A percentile compares a stretch with the other conserved stretches of the same genome.
phyloP scores from a whole-genome alignment of 768 basidiomycete species.

The Leccinum olivaceopallidum region DNA sequence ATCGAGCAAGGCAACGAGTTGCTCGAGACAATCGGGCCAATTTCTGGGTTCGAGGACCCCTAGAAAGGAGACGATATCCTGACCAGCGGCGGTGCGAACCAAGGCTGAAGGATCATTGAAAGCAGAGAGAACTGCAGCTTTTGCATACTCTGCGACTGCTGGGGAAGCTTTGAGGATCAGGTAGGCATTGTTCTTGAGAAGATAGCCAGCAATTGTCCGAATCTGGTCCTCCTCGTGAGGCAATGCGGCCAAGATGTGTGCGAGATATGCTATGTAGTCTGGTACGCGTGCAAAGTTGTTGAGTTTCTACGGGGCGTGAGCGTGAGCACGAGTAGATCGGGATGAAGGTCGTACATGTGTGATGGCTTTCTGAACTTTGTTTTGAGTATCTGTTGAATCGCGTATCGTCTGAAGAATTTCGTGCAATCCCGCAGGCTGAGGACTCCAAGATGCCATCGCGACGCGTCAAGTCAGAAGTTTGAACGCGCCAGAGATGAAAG shows the following conservation, averaged over 20 bases:
- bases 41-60: constrained; percentile 85
- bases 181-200: constrained; percentile 94
- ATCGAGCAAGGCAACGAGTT: constrained; percentile 80
- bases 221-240: constrained; percentile 88
- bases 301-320: constrained; percentile 61
- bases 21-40: constrained; percentile 94
- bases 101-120: constrained; percentile 82
- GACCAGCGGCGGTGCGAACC: constrained; percentile 92
- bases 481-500: constrained; percentile 35
- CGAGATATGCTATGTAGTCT: constrained; percentile 95
- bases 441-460: constrained; percentile 76
- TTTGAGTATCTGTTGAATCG: constrained; percentile 82
- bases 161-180: constrained; percentile 68
- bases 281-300: constrained; percentile 85
- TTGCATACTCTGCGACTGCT: constrained; percentile 71
- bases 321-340: constrained; percentile 23
- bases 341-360: constrained; percentile 61
- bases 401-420: constrained; percentile 92
- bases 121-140: constrained; percentile 73
- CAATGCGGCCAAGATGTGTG: constrained; percentile 84
- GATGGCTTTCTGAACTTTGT: constrained; percentile 73
- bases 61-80: constrained; percentile 89
- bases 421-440: constrained; percentile 81
- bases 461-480: constrained; percentile 28
- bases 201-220: constrained; percentile 92